Percentiles rank a stretch among this genome's conserved stretches.
Evolutionary conservation across 345 rosid genomes (phyloP).

Genomic region (Camelina hispida): DNA sequence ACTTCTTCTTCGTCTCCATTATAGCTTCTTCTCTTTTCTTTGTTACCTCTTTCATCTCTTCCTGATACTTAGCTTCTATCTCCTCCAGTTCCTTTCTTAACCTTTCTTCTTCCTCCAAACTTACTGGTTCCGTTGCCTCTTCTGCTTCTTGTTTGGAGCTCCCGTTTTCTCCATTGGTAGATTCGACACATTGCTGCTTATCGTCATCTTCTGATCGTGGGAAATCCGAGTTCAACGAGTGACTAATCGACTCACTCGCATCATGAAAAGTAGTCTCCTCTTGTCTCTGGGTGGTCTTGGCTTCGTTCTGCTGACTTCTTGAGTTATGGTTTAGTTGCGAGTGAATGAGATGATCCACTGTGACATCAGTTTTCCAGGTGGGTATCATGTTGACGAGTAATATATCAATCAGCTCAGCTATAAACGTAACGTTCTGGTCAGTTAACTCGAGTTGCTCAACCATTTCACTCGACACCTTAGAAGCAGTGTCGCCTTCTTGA

Average conservation of each 20-base stretch:
- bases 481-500: slow-evolving; percentile 79
- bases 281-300: slow-evolving; percentile 29
- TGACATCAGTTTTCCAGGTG: slow-evolving; percentile 58
- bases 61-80: slow-evolving; percentile 68
- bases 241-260: slow-evolving; percentile 38
- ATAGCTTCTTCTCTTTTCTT: slow-evolving; percentile 75
- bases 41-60: slow-evolving; percentile 58
- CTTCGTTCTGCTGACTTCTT: slow-evolving; percentile 40
- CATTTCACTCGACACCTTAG: slow-evolving; percentile 89
- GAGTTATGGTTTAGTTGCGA: slow-evolving; percentile 43
- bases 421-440: slow-evolving; percentile 68
- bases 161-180: slow-evolving; percentile 38
- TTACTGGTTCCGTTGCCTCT: slow-evolving; percentile 43
- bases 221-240: slow-evolving; percentile 38
- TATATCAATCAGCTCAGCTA: slow-evolving; percentile 81
- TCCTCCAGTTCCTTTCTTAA: slow-evolving; percentile 56
- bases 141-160: slow-evolving; percentile 38
- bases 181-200: slow-evolving; percentile 36
- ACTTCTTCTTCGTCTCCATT: slow-evolving; percentile 53
- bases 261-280: slow-evolving; percentile 39
- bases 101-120: slow-evolving; percentile 52
- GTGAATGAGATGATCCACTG: slow-evolving; percentile 51
- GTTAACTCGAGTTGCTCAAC: slow-evolving; percentile 86
- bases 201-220: slow-evolving; percentile 38
- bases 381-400: slow-evolving; percentile 65